Base-by-base conservation (phyloP, 192 early-diverging fungal species). In the Haplosporangium gracile region DNA sequence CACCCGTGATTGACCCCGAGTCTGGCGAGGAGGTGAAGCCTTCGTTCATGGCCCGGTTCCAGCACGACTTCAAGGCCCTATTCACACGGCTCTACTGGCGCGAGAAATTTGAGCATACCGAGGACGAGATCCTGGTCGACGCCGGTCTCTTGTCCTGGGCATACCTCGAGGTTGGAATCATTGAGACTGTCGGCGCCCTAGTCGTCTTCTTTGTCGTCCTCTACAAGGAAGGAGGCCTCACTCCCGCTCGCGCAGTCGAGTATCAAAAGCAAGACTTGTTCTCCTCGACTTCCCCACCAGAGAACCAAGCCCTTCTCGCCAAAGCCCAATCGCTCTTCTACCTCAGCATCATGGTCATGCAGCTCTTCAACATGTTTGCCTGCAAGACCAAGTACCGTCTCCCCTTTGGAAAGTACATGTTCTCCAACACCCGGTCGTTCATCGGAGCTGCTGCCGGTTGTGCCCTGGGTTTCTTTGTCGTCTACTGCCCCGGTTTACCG, bases 301-400 rank as follows among this genome's bases (percentile, higher is more conserved):
- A n/a, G 8, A 76, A 85, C 53, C 73, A 26, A 20, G 92, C 94
- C 22, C 93, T 95, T 20, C 89, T 97, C 2, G 92, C 90, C 74
- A 94, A 97, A 85, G 97, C 93, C 36, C 96, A 96, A 78, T 95
- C 95, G 10, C 92, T 90, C 29, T 92, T 91, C 74, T 97, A 96
- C 85, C 85, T 96, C 9, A 90, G 92, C 29, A 88, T 98, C 39
- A 89, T 97, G 91, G 93, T 97, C 78, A 90, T 93, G 89, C 98
- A 99, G 81, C 94, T 96, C 78, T 97, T 97, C 92, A 99, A 98
- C 90, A 78, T 98, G 90, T 98, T 99, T 85, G 95, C 95, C 47
- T 96, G 95, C 89, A 99, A 99, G 92, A 93, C 95, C 39, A 82
- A 94, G 34, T 90, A 94, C 68, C 88, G 90, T 4, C 82, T 97